Conservation (phyloP, 495 filamentous ascomycete species). For the Chaetomium cochliodes region DNA sequence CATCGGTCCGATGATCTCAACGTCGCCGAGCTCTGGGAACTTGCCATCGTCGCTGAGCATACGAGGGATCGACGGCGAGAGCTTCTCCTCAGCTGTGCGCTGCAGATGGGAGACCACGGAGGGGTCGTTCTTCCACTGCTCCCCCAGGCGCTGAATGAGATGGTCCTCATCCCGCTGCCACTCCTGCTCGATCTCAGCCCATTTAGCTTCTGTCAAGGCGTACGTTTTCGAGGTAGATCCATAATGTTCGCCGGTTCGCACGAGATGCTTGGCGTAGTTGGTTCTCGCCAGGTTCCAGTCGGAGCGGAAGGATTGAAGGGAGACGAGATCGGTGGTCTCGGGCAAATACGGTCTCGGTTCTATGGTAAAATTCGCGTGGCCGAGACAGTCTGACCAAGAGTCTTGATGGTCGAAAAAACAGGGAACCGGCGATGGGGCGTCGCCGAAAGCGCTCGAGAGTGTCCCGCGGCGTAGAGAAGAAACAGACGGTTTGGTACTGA, state of each 20-base stretch:
- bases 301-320: conserved; percentile 64
- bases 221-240: conserved; percentile 81
- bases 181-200: conserved; percentile 67
- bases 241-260: conserved; percentile 83
- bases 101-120: conserved; percentile 31
- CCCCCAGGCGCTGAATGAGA: conserved; percentile 50
- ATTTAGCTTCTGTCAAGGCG: conserved; percentile 77
- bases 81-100: conserved; percentile 41
- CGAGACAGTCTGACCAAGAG: conserved; percentile 77
- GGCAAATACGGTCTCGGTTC: conserved; percentile 77
- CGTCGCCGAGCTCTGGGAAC: conserved; percentile 82
- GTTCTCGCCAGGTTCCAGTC: conserved; percentile 79
- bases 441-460: conserved; percentile 35
- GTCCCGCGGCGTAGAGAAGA: conserved; percentile 64
- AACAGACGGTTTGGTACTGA: conserved; percentile 75
- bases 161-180: conserved; percentile 69
- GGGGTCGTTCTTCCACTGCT: conserved; percentile 34
- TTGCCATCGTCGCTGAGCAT: conserved; percentile 68
- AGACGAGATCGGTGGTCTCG: conserved; percentile 52
- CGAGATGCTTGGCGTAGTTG: conserved; percentile 80
- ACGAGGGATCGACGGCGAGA: conserved; percentile 45
- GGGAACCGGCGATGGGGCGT: conserved; percentile 51
- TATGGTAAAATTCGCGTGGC: conserved; percentile 91
- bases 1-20: conserved; percentile 94
- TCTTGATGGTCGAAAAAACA: conserved; percentile 65